These are phyloP conservation scores for Emiliania huxleyi DNA, from an alignment of 78 protist species.

Conservation along the genomic window DNA sequence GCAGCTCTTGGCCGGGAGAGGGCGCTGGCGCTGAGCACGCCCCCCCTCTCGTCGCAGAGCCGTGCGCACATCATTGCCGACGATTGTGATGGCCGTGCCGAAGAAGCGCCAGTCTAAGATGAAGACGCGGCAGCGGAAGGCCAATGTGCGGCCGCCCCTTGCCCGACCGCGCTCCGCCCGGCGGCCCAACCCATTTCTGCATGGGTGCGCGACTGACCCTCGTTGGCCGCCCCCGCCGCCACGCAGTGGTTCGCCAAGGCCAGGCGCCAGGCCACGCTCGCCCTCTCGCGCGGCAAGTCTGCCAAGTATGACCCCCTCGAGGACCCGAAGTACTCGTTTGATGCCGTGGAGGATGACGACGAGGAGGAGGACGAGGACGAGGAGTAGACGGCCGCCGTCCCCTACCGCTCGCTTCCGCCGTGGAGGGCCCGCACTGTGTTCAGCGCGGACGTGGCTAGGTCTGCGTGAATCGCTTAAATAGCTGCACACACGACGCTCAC, in stretches of 20 bases:
- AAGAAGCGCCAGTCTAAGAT: neutral
- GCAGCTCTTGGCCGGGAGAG: too few species aligned
- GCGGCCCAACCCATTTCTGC: neutral
- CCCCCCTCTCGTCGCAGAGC: too few species aligned
- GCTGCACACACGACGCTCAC: too few species aligned
- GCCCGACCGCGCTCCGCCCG: neutral
- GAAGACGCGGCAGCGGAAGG: neutral
- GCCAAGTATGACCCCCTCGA: conserved; percentile 10
- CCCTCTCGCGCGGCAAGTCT: neutral
- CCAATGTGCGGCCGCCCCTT: neutral
- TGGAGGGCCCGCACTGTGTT: too few species aligned
- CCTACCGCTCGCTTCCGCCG: too few species aligned
- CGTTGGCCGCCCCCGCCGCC: too few species aligned
- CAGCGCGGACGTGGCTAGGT: too few species aligned
- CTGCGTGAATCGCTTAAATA: too few species aligned
- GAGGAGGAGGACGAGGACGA: neutral
- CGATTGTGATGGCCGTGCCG: neutral
- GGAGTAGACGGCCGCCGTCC: too few species aligned
- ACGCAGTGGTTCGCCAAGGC: conserved; percentile 14
- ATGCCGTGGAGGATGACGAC: neutral
- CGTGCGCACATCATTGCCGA: too few species aligned
- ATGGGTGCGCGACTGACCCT: too few species aligned
- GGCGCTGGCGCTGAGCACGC: too few species aligned
- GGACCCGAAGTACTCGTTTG: neutral
- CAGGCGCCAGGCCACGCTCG: neutral